Evolutionary conservation across 176 grass and related monocot species (phyloP), one percentile per base, ranked within the genome.

Genomic region (Eleusine indica): DNA sequence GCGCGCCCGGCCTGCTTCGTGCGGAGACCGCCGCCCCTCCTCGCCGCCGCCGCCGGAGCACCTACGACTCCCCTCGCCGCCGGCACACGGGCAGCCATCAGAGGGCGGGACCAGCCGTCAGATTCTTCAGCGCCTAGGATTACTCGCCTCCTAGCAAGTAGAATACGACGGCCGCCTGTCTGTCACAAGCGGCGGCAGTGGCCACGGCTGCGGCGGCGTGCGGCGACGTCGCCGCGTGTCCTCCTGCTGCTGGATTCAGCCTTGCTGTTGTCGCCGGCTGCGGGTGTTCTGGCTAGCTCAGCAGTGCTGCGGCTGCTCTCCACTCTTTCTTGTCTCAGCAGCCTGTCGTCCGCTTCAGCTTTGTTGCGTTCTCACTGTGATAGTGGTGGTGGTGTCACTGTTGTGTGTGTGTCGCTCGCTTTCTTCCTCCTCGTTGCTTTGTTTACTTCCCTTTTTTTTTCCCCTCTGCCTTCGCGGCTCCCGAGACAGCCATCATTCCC

Each of bases 1-100:
- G 84, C 86, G 56, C 90, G 92, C 4, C 95, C 95, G 25, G 95
- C 95, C 87, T 97, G 90, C 88, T 93, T 93, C 75, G 90, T 65
- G 70, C 95, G 87, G 82, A 90, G 82, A 70, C 84, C 80, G 41
- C 91, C 91, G 63, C 81, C 87, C 84, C 86, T 74, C 58, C 90
- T 77, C 83, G 72, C 87, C 78, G 70, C 74, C 84, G 74, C 77
- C 68, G 74, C 77, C 68, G 92, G 82, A 82, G 60, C 81, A 9
- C 58, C 44, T 32, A 70, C 66, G 29, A 37, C 77, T 47, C 41
- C 82, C 80, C 60, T 77, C 53, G 70, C 84, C 77, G 81, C 90
- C 80, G 88, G 83, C 77, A 68, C 76, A 70, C 88, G 72, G 86
- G 79, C 92, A 91, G 86, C 85, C 95, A 97, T 97, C 79, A 74